phyloP scores from a whole-genome alignment of 2,329 filamentous ascomycete species.

The Zarea fungicola region DNA sequence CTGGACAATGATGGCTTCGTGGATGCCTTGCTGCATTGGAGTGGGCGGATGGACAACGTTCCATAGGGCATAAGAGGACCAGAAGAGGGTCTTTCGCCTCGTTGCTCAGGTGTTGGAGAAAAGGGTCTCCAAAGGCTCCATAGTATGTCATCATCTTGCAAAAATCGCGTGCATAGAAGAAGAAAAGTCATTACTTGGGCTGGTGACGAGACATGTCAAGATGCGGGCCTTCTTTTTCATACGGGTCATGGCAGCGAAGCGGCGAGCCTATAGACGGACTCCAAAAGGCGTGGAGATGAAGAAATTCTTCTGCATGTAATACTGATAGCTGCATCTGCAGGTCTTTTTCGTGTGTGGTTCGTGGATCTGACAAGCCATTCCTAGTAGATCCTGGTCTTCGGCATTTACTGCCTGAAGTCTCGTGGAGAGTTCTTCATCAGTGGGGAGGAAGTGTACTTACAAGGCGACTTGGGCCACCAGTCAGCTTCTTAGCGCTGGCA shows the following conservation, averaged over 20 bases:
- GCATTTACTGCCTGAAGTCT: neutral
- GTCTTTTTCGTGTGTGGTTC: no score
- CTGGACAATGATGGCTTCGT: neutral
- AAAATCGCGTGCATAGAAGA: neutral
- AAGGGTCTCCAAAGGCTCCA: neutral
- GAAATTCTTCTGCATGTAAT: neutral
- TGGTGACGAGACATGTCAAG: neutral
- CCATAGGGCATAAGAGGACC: conserved; percentile 5
- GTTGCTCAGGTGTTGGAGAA: no score
- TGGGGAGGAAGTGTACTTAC: neutral
- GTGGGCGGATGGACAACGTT: neutral
- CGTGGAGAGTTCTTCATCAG: no score
- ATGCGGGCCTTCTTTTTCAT: neutral
- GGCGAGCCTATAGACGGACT: neutral
- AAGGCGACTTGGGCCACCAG: conserved; percentile 3
- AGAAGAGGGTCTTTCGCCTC: neutral
- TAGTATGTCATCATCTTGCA: conserved; percentile 10
- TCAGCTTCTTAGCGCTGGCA: conserved; percentile 3
- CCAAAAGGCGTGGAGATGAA: neutral
- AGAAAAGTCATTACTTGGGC: conserved; percentile 5
- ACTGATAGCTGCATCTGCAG: no score
- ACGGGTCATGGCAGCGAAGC: no score
- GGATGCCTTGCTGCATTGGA: neutral
- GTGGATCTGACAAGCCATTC: no score
- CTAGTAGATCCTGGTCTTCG: no score